Evolutionary conservation across 2,329 filamentous ascomycete species (phyloP), one percentile per base, ranked within the genome.

Genomic region (Cyphellophora europaea): DNA sequence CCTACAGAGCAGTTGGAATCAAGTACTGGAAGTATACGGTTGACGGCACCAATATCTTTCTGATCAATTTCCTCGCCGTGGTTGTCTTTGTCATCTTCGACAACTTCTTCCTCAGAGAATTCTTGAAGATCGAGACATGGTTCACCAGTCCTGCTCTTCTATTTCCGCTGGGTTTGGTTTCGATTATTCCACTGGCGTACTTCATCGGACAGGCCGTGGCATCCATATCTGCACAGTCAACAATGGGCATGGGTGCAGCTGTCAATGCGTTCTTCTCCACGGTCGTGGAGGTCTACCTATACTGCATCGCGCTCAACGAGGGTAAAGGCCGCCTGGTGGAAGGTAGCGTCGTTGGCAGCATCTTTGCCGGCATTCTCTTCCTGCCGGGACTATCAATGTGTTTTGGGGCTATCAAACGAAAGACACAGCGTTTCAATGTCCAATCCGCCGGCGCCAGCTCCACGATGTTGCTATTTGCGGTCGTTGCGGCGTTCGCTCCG

Each of bases 11-110:
- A 28, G 89, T 93, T 10, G 91, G 91, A 10, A 70, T 78, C 48
- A 89, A 89, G 58, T 98, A 98, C 66, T 98, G 93, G 89, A 98
- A 98, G 63, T 98, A 98, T 62, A 98, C 91, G 3, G 71, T 98
- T 39, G 91, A 98, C 54, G 93, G 91, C 36, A 98, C 91, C 42
- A 98, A 98, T 62, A 93, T 98, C 54, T 96, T 98, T 63, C 76
- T 98, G 47, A 95, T 98, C 67, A 98, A 98, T 57, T 73, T 98
- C 38, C 85, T 96, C 64, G 82, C 77, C 10, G 75, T 98, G 12
- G 91, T 98, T n/a, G 65, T 84, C 15, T 95, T 98, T 54, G 83
- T 89, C 52, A 93, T 98, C 43, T 76, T 93, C 46, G 91, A 98
- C 65, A 96, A 89, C 70, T 78, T 78, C 40, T 69, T 98, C 15